Evolutionary conservation across 805 yeast genomes (phyloP).

Genomic region (Grigorovia transvaalensis): DNA sequence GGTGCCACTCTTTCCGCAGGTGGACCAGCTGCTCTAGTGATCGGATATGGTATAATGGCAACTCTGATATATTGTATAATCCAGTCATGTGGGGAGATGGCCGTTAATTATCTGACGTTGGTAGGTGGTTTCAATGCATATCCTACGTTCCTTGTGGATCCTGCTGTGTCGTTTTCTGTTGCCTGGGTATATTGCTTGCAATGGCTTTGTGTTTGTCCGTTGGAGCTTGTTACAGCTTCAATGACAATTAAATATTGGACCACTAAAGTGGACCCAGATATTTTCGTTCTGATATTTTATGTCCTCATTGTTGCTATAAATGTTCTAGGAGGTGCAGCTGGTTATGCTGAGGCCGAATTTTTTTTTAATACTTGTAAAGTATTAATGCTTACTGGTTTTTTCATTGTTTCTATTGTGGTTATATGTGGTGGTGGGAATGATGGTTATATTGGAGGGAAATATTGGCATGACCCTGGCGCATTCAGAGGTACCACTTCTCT

Average conservation of each 20-base stretch:
- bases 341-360: constrained; percentile 56
- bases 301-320: constrained; percentile 37
- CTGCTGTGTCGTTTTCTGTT: constrained; percentile 47
- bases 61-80: constrained; percentile 49
- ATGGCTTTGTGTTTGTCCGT: constrained; percentile 52
- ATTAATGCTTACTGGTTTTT: constrained; percentile 48
- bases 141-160: constrained; percentile 45
- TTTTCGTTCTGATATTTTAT: constrained; percentile 45
- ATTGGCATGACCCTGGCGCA: constrained; percentile 48
- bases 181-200: constrained; percentile 56
- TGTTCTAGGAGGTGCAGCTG: constrained; percentile 41
- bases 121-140: constrained; percentile 57
- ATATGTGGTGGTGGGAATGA: constrained; percentile 33
- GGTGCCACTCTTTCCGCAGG: constrained; percentile 38
- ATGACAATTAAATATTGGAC: constrained; percentile 55
- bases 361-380: constrained; percentile 58
- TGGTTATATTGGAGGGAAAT: constrained; percentile 41
- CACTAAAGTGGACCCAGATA: constrained; percentile 42
- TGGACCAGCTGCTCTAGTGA: constrained; percentile 40
- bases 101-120: constrained; percentile 46
- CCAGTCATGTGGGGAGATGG: constrained; percentile 57
- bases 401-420: constrained; percentile 40
- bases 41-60: constrained; percentile 50
- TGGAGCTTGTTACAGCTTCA: constrained; percentile 56
- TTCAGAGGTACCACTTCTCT: constrained; percentile 29